phyloP scores from a whole-genome alignment of 768 basidiomycete genomes.

The Obba rivulosa region DNA sequence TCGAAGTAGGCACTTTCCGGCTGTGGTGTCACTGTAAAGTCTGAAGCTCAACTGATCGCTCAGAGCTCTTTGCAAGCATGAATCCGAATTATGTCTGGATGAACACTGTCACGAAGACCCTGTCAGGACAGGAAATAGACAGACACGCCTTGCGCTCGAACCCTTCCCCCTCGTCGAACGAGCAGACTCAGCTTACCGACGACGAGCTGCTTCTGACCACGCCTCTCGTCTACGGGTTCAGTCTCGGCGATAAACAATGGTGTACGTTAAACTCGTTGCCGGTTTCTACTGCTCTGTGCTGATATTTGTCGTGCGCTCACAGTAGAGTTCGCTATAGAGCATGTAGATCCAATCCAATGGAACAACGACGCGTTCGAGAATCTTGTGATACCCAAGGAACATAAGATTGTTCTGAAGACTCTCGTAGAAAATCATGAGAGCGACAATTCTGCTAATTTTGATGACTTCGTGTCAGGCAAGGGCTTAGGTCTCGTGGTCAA shows the following conservation, averaged over 20 bases:
- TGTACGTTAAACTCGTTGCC: conserved; percentile 20
- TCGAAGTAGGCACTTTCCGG: conserved; percentile 34
- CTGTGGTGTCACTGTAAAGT: background rate
- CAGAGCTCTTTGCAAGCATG: conserved; percentile 23
- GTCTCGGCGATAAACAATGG: conserved; percentile 55
- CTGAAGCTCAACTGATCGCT: background rate
- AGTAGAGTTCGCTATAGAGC: conserved; percentile 61
- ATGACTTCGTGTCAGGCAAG: conserved; percentile 32
- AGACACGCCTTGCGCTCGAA: conserved; percentile 13
- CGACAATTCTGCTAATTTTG: conserved; percentile 18
- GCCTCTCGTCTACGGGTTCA: conserved; percentile 57
- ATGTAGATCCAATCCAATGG: conserved; percentile 42
- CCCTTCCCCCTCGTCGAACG: background rate
- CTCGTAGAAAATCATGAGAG: conserved; percentile 25
- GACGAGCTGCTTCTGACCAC: conserved; percentile 53
- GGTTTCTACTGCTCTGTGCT: background rate
- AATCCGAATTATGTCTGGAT: conserved; percentile 22
- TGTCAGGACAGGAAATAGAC: conserved; percentile 21
- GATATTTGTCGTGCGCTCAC: background rate
- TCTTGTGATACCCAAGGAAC: conserved; percentile 26
- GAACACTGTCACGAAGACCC: conserved; percentile 17
- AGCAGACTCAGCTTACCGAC: conserved; percentile 32
- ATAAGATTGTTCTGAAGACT: conserved; percentile 23
- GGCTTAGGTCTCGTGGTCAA: conserved; percentile 31
- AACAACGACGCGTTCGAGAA: conserved; percentile 26